These are phyloP conservation scores for Castanea mollissima DNA, from an alignment of 306 rosid genomes.

Conservation along the genomic window DNA sequence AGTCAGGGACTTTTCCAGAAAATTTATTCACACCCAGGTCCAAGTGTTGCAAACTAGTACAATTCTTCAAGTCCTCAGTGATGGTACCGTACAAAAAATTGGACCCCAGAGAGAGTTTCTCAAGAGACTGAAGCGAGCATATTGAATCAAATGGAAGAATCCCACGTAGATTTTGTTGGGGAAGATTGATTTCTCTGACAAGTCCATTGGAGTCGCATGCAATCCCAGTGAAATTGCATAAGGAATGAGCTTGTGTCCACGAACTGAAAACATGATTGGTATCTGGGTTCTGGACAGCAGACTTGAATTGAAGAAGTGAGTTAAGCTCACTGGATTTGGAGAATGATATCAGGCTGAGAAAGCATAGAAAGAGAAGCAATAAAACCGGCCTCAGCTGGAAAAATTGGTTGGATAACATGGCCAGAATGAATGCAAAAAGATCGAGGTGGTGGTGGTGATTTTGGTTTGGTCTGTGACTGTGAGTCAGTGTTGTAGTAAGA, in stretches of 20 bases:
- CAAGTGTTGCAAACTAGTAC: slow-evolving; percentile 55
- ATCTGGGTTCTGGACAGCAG: slow-evolving; percentile 42
- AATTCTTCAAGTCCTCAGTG: slow-evolving; percentile 47
- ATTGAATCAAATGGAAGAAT: slow-evolving; percentile 60
- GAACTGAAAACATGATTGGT: slow-evolving; percentile 38
- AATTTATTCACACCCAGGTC: slow-evolving; percentile 71
- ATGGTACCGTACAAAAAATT: slow-evolving; percentile 52
- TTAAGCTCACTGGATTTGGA: slow-evolving; percentile 47
- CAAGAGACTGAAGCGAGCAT: slow-evolving; percentile 50
- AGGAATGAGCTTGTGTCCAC: slow-evolving; percentile 37
- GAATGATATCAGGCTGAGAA: slow-evolving; percentile 26
- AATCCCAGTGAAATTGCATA: slow-evolving; percentile 60
- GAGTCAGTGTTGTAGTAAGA: neutral
- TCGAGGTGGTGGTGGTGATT: neutral
- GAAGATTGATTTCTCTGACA: slow-evolving; percentile 66
- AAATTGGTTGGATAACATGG: slow-evolving; percentile 36
- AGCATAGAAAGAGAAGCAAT: slow-evolving; percentile 30
- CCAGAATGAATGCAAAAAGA: neutral
- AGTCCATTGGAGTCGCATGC: slow-evolving; percentile 45
- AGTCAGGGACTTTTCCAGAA: slow-evolving; percentile 58
- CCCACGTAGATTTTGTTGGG: slow-evolving; percentile 41
- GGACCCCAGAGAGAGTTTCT: slow-evolving; percentile 46
- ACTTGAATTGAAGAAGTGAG: slow-evolving; percentile 43
- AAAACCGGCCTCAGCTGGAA: slow-evolving; percentile 23
- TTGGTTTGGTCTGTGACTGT: neutral